Conservation (phyloP, 192 early-diverging fungal genomes). For the Dispira simplex region DNA sequence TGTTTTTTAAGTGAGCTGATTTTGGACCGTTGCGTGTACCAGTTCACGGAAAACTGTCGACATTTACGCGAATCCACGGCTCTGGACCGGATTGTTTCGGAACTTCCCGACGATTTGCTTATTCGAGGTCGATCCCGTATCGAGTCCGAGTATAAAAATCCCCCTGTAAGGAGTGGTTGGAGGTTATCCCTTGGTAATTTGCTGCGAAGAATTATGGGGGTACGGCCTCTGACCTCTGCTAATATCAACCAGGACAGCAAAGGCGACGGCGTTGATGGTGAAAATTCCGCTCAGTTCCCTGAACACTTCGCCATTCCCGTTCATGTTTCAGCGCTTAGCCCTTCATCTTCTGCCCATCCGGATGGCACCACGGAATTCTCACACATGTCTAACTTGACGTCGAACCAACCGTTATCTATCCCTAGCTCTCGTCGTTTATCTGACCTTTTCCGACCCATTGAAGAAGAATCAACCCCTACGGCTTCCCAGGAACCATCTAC, state of each 20-base stretch:
- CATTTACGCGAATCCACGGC: not conserved
- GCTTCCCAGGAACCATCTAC: not conserved
- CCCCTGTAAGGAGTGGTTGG: not conserved
- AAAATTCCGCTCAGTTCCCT: not conserved
- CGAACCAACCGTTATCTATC: not conserved
- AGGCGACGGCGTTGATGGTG: not conserved
- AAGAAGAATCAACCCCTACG: not conserved
- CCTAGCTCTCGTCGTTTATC: not conserved
- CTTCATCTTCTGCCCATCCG: not conserved
- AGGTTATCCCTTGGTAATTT: not conserved
- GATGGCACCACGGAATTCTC: not conserved
- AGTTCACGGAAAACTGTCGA: not conserved
- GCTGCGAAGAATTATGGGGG: not conserved
- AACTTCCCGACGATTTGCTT: not conserved
- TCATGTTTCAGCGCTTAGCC: not conserved
- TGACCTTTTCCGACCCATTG: not conserved
- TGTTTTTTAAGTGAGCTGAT: slow-evolving; percentile 2
- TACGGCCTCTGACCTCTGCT: not conserved
- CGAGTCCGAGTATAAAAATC: not conserved
- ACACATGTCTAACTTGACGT: not conserved
- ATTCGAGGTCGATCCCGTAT: not conserved
- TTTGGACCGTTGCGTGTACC: slow-evolving; percentile 3
- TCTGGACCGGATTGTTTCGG: not conserved
- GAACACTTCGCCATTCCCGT: not conserved
- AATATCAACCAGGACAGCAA: not conserved